These are phyloP conservation scores for Hymenoscyphus repandus DNA, from an alignment of 2,329 filamentous ascomycete species.

Conservation along the genomic window DNA sequence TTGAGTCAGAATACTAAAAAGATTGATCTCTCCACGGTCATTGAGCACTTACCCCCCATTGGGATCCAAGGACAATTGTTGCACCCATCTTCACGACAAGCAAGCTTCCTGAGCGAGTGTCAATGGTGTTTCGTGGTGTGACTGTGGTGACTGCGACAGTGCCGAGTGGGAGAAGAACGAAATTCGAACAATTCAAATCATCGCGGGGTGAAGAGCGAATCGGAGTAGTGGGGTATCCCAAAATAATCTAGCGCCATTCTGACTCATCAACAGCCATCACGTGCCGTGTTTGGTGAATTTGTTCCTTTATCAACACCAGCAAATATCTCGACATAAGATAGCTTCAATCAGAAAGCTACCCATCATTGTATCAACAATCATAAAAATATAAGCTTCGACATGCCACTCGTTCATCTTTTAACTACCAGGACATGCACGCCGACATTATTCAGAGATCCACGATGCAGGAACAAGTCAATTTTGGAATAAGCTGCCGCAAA, in stretches of 20 bases:
- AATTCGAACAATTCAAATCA: neutral
- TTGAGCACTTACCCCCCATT: constrained; percentile 41
- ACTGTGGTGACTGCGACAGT: constrained; percentile 4
- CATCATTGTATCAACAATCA: no score
- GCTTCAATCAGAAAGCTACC: no score
- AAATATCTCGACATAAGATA: no score
- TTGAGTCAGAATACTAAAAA: neutral
- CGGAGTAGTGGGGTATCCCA: neutral
- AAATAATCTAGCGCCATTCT: neutral
- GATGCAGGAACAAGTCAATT: no score
- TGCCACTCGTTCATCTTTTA: no score
- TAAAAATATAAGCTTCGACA: no score
- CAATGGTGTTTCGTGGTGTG: neutral
- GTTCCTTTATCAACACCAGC: no score
- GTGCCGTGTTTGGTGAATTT: no score
- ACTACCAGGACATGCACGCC: no score
- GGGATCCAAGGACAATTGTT: constrained; percentile 49
- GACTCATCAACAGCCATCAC: no score
- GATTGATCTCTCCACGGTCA: neutral
- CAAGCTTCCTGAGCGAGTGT: neutral
- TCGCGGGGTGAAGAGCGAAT: neutral
- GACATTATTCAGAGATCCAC: no score
- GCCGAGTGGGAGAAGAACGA: constrained; percentile 3
- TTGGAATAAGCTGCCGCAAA: no score
- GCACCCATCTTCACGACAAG: constrained; percentile 26